These are phyloP conservation scores for Aspergillus cejpii DNA, from an alignment of 2,329 filamentous ascomycete species.

Conservation along the genomic window DNA sequence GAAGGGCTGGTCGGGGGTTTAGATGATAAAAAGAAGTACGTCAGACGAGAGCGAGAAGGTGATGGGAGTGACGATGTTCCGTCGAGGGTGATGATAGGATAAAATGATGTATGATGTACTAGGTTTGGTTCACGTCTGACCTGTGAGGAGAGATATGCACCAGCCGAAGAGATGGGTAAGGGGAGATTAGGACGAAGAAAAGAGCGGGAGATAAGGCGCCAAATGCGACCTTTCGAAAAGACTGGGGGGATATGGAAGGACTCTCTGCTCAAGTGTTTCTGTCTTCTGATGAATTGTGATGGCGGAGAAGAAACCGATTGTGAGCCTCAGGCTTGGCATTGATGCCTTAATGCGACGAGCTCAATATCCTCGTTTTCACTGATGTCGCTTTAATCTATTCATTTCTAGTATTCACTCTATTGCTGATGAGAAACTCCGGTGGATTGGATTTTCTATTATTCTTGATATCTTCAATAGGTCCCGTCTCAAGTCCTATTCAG, in stretches of 20 bases:
- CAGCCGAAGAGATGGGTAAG: background rate
- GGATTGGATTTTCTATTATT: too few species aligned
- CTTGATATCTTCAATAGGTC: too few species aligned
- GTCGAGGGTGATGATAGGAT: background rate
- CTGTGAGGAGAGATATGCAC: background rate
- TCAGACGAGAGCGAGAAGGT: background rate
- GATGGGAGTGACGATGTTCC: background rate
- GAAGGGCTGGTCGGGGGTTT: too few species aligned
- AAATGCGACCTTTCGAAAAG: background rate
- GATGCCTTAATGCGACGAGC: background rate
- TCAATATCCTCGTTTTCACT: background rate
- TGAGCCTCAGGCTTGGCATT: conserved; percentile 17
- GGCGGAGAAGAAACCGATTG: conserved; percentile 1
- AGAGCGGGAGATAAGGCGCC: background rate
- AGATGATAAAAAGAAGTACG: too few species aligned
- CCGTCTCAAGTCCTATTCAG: too few species aligned
- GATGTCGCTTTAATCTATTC: too few species aligned
- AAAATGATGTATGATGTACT: background rate
- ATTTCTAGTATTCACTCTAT: too few species aligned
- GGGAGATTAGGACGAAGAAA: background rate
- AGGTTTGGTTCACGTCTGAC: background rate
- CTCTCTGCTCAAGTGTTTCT: too few species aligned
- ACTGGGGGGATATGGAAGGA: background rate
- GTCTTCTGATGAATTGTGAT: background rate
- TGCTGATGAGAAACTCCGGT: too few species aligned